phyloP scores from a whole-genome alignment of 768 basidiomycete species.

The Boletus sp. region DNA sequence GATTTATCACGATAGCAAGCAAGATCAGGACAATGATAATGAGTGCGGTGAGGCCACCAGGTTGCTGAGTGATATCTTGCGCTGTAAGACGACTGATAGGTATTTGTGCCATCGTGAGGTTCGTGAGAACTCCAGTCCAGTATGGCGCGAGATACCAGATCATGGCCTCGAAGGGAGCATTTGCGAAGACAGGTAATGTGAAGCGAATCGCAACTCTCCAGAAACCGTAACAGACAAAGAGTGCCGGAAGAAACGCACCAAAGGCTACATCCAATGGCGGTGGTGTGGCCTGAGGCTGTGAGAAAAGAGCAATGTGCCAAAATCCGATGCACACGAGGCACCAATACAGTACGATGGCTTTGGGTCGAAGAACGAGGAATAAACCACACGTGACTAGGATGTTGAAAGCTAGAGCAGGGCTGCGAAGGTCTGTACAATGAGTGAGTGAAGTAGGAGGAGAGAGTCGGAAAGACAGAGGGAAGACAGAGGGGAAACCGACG shows the following conservation, averaged over 20 bases:
- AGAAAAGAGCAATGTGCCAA: constrained; percentile 82
- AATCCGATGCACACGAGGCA: constrained; percentile 78
- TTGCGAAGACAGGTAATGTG: constrained; percentile 64
- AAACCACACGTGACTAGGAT: constrained; percentile 61
- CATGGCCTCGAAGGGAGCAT: constrained; percentile 67
- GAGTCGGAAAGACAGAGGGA: constrained; percentile 69
- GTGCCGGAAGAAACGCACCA: constrained; percentile 67
- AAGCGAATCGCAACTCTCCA: constrained; percentile 77
- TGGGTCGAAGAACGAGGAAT: constrained; percentile 71
- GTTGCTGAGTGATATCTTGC: constrained; percentile 59
- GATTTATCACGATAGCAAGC: constrained; percentile 60
- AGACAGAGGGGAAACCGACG: constrained; percentile 68
- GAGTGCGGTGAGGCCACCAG: constrained; percentile 65
- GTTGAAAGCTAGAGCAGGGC: constrained; percentile 70
- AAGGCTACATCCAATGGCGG: constrained; percentile 74
- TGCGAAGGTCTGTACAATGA: constrained; percentile 71
- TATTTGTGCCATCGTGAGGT: constrained; percentile 66
- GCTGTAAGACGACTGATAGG: constrained; percentile 76
- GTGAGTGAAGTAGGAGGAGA: constrained; percentile 42
- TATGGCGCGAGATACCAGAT: constrained; percentile 73
- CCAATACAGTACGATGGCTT: constrained; percentile 67
- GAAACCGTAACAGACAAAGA: constrained; percentile 77
- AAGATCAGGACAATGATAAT: constrained; percentile 66
- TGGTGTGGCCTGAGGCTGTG: constrained; percentile 63
- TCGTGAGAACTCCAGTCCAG: constrained; percentile 76